Base-by-base conservation (phyloP, 2,329 filamentous ascomycete genomes). In the Aspergillus fischeri region DNA sequence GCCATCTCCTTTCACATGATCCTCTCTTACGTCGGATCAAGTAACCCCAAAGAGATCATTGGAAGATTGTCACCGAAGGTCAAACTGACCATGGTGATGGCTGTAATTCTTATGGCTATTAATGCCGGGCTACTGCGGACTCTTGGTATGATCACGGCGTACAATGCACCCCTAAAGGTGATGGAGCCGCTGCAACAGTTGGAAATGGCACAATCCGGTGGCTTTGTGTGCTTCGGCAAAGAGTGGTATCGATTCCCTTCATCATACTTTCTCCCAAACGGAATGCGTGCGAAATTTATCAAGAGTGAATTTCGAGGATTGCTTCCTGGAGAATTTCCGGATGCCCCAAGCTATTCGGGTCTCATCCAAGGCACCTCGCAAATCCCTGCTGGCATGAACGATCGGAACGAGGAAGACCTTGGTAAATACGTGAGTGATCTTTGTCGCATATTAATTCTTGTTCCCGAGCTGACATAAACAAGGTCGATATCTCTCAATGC, bases 161-260 rank as follows among this genome's bases (percentile, higher is more conserved):
- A 97, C 73, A 87, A 85, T 14, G 93, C 93, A 0, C 93, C 94
- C 1, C 79, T 97, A 1, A 80, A 84, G 50, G 81, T 87, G 55
- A 81, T 83, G 21, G 77, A 76, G 14, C 71, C 77, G 1, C 67
- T 80, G 21, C 77, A 78, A 48, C 67, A 80, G 14, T 67, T 77
- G 8, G 81, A 78, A 1, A 65, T 89, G 5, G 83, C 85, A 2
- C 74, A 77, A 0, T 71, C 77, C 1, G 89, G 87, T 17, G 88
- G 91, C 61, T 86, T 81, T 20, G 85, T 99, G 2, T 99, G 94
- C 72, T 84, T 96, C 42, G 92, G 91, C 28, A 99, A 97, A 72
- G 94, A 99, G 71, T 99, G 94, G 94, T 97, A 99, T 73, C 90
- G 94, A 38, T 97, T 97, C 70, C 93, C 94, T 1, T 93, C 90